These are phyloP conservation scores for Kurtzmaniella cleridarum DNA, from an alignment of 805 yeast species.

Conservation along the genomic window DNA sequence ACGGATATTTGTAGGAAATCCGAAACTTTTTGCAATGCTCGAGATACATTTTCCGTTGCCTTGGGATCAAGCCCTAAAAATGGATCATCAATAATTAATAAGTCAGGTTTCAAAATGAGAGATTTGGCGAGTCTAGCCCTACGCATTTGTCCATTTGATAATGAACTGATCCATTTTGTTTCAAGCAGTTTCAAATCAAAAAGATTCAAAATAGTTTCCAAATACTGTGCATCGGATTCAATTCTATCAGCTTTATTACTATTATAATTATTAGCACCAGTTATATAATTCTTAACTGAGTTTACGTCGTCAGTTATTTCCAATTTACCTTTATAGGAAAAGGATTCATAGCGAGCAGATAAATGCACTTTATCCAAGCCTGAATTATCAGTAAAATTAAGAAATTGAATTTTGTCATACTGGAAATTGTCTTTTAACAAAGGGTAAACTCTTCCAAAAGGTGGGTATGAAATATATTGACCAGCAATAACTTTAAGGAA, in stretches of 20 bases:
- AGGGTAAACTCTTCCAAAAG: constrained; percentile 53
- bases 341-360: constrained; percentile 85
- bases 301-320: constrained; percentile 58
- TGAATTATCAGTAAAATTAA: constrained; percentile 30
- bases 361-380: constrained; percentile 56
- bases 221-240: constrained; percentile 25
- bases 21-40: constrained; percentile 35
- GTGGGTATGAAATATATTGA: constrained; percentile 46
- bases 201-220: constrained; percentile 39
- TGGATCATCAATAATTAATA: constrained; percentile 83
- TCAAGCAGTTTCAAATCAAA: constrained; percentile 54
- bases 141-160: constrained; percentile 92
- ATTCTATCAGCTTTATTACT: constrained; percentile 9
- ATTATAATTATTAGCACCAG: constrained; percentile 51
- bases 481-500: constrained; percentile 56
- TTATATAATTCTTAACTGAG: constrained; percentile 47
- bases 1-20: constrained; percentile 45
- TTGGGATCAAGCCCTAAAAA: constrained; percentile 84
- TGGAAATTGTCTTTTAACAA: constrained; percentile 23
- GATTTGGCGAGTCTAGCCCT: constrained; percentile 83
- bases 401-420: constrained; percentile 25
- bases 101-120: constrained; percentile 55
- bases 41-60: constrained; percentile 57
- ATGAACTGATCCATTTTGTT: constrained; percentile 75
- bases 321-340: constrained; percentile 58